These are phyloP conservation scores for Eucalyptus pumila DNA, from an alignment of 345 rosid species.

Conservation along the genomic window DNA sequence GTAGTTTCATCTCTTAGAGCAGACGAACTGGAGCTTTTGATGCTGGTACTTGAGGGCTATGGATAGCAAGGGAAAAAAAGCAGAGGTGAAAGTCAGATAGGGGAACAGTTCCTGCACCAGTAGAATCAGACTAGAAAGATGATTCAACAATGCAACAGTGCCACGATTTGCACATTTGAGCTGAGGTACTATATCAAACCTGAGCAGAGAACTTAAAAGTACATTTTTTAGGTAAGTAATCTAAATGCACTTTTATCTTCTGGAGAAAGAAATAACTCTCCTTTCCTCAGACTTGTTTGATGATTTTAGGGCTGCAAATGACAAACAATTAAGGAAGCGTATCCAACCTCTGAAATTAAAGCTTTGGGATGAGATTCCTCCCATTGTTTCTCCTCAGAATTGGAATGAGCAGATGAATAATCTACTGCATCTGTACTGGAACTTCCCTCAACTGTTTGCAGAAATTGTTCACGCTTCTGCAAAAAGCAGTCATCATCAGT, in stretches of 20 bases:
- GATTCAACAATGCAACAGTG: background rate
- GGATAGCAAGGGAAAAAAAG: background rate
- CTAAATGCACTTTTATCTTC: background rate
- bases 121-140: background rate
- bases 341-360: background rate
- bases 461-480: background rate
- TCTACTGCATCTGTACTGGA: background rate
- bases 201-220: background rate
- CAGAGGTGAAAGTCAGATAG: background rate
- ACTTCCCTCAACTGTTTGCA: background rate
- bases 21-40: background rate
- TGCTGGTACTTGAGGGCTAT: slow-evolving; percentile 4
- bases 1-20: slow-evolving; percentile 2
- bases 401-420: background rate
- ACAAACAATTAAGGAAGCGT: background rate
- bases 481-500: background rate
- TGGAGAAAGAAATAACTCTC: background rate
- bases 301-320: background rate
- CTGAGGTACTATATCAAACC: background rate
- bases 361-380: background rate
- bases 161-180: background rate
- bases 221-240: background rate
- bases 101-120: background rate
- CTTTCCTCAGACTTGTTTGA: background rate
- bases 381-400: background rate